Percentiles rank a stretch among this genome's conserved stretches.
Conservation (phyloP, 164 flowering plant species). For the Warburgia ugandensis region DNA sequence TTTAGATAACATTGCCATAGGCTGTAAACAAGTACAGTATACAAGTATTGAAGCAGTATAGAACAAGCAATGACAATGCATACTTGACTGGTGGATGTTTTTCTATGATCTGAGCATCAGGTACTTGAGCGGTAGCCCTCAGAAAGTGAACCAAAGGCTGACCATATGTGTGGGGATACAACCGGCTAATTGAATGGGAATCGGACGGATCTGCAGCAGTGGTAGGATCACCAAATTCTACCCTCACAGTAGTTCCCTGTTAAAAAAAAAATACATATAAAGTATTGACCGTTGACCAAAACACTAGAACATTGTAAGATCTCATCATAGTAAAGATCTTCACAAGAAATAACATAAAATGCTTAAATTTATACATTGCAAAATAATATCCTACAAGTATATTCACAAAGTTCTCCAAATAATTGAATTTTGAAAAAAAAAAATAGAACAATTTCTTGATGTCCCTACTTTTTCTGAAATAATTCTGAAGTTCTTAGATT, state of each 20-base stretch:
- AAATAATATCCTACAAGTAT: too few species aligned
- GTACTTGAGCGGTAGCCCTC: conserved; percentile 65
- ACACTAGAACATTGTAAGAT: background rate
- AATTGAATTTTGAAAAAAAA: too few species aligned
- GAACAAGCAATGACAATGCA: background rate
- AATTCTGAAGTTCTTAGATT: too few species aligned
- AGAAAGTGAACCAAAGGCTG: conserved; percentile 94
- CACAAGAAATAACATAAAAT: background rate
- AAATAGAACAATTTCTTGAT: too few species aligned
- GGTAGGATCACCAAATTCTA: conserved; percentile 86
- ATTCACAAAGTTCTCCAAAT: too few species aligned
- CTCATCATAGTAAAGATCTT: background rate
- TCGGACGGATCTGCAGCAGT: conserved; percentile 61
- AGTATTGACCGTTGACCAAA: background rate
- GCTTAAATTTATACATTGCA: background rate
- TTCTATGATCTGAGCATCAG: conserved; percentile 82
- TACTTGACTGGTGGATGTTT: conserved; percentile 86
- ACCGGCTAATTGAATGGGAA: conserved; percentile 47
- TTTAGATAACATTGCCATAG: too few species aligned
- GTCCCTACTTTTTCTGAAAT: too few species aligned
- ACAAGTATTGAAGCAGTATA: background rate
- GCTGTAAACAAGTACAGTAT: background rate
- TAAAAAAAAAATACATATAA: conserved; percentile 1
- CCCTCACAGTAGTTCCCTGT: conserved; percentile 93
- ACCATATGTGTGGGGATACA: conserved; percentile 81